Conservation (phyloP, 1,284 basidiomycete species). For the Neolentinus lepideus region DNA sequence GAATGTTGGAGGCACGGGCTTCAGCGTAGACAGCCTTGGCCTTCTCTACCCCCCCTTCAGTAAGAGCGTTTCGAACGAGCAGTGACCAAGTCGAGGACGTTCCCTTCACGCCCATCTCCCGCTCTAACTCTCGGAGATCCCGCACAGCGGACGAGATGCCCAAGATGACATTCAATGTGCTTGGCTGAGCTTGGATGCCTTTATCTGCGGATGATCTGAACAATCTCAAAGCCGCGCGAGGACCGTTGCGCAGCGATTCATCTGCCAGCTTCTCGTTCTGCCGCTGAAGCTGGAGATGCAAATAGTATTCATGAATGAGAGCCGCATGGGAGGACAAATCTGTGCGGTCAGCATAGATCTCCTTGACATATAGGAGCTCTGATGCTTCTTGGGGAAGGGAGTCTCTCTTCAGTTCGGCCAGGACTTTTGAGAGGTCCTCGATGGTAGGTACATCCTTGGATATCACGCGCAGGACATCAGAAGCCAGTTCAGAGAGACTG, state of each 20-base stretch:
- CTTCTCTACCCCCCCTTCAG: constrained; percentile 23
- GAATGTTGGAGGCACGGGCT: constrained; percentile 32
- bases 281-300: neutral
- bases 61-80: constrained; percentile 41
- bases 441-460: neutral
- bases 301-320: neutral
- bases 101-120: constrained; percentile 31
- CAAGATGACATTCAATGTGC: constrained; percentile 31
- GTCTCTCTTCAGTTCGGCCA: neutral
- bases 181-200: constrained; percentile 27
- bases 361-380: neutral
- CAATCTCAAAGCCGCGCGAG: neutral
- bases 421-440: neutral
- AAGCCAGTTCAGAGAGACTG: neutral
- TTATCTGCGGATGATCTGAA: constrained; percentile 12
- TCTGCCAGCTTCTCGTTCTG: neutral
- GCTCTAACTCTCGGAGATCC: constrained; percentile 37
- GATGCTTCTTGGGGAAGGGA: neutral
- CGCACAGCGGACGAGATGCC: constrained; percentile 23
- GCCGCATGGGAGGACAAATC: neutral
- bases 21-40: constrained; percentile 42
- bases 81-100: constrained; percentile 39
- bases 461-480: neutral
- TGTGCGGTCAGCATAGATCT: neutral
- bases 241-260: neutral